Base-by-base conservation (phyloP, 139 green algal species). In the Haematococcus sp. region DNA sequence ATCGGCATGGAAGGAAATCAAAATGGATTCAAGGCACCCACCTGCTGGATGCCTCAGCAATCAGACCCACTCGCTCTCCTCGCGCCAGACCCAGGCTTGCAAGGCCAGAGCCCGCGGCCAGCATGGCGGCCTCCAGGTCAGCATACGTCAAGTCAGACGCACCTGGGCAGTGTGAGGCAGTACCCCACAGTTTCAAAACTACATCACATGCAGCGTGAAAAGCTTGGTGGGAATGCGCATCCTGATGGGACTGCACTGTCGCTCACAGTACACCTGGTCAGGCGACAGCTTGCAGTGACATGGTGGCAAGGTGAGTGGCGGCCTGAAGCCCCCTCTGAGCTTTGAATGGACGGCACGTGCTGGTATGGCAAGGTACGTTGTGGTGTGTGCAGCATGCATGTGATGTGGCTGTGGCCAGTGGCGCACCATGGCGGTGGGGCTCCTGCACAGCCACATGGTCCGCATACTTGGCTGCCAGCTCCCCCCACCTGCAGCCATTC, bases 31-130 rank as follows among this genome's bases (percentile, higher is more conserved):
- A n/a, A n/a, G n/a, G n/a, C n/a, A n/a, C n/a, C n/a, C n/a, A n/a
- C n/a, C n/a, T n/a, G n/a, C n/a, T 54, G 16, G 73, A 86, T 74
- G 93, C 96, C 75, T 98, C 93, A 30, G 83, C 81, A 82, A 98
- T 97, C 1, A 98, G 76, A 0, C 77, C 81, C 28, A 96, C 87
- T 78, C 51, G 49, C 3, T 33, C 13, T 25, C 20, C 34, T 52
- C 51, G 23, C 23, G 5, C 17, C 22, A 17, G 27, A 20, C 30
- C 23, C 0, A 56, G 19, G 4, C 33, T 19, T 35, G 63, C 20
- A 7, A 55, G 15, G n/a, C 63, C 63, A 70, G 9, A 30, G 13
- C 20, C 32, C 34, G 9, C 63, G 5, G 20, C 40, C 40, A 49
- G 40, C 11, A 49, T 49, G 40, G 7, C 11, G 7, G 40, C 40